A percentile compares a stretch with the other conserved stretches of the same genome.
These are phyloP conservation scores for Oryza glumipatula DNA, from an alignment of 176 grass and related monocot species.

Conservation along the genomic window DNA sequence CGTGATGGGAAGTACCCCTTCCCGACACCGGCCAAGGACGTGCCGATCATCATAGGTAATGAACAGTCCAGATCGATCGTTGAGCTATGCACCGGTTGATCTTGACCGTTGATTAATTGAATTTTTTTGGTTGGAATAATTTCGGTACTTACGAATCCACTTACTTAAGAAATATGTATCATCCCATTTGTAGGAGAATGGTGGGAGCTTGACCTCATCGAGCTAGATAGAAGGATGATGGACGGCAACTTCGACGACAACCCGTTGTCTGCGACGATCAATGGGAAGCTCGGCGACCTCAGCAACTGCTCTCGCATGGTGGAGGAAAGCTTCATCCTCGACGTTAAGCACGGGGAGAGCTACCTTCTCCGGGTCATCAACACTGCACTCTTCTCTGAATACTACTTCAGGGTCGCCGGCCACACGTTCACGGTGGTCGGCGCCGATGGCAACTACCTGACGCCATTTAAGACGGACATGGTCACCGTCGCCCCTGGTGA, in stretches of 20 bases:
- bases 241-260: conserved; percentile 43
- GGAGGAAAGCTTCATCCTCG: conserved; percentile 46
- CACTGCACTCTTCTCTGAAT: conserved; percentile 46
- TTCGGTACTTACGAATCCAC: too few species aligned
- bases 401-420: conserved; percentile 51
- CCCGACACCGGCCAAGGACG: background rate
- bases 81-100: too few species aligned
- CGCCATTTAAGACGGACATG: conserved; percentile 48
- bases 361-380: conserved; percentile 65
- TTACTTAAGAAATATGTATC: too few species aligned
- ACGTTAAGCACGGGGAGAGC: conserved; percentile 45
- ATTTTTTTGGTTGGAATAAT: too few species aligned
- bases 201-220: conserved; percentile 17
- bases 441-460: conserved; percentile 54
- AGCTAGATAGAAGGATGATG: conserved; percentile 10
- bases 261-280: conserved; percentile 49
- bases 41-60: conserved; percentile 44
- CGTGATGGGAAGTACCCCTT: conserved; percentile 28
- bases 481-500: conserved; percentile 54
- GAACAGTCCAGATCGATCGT: background rate
- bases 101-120: too few species aligned
- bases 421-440: conserved; percentile 62
- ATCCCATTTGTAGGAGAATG: conserved; percentile 23
- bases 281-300: conserved; percentile 53
- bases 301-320: conserved; percentile 40